These are phyloP conservation scores for Melastoma candidum DNA, from an alignment of 441 rosid genomes.

Conservation along the genomic window DNA sequence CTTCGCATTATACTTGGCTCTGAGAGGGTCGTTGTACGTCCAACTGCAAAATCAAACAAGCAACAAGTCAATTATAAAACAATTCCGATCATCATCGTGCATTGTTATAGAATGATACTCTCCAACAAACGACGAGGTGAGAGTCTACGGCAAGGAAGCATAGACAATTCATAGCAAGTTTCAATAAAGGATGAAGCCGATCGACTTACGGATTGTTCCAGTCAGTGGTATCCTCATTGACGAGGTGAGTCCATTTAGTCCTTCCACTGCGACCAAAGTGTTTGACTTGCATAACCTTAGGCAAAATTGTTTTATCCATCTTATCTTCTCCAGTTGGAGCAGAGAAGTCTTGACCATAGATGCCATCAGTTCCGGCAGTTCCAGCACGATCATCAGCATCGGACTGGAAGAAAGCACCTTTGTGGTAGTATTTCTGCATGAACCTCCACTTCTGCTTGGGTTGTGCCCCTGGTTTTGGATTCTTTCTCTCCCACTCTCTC, in stretches of 20 bases:
- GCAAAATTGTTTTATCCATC: background rate
- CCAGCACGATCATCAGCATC: slow-evolving; percentile 50
- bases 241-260: too few relatives aligned
- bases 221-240: slow-evolving; percentile 68
- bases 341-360: slow-evolving; percentile 64
- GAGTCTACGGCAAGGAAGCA: too few relatives aligned
- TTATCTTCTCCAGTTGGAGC: slow-evolving; percentile 92
- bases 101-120: too few relatives aligned
- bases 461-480: slow-evolving; percentile 46
- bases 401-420: slow-evolving; percentile 83
- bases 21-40: slow-evolving; percentile 70
- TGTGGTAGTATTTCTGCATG: slow-evolving; percentile 90
- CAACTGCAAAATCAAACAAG: slow-evolving; percentile 39
- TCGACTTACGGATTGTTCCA: slow-evolving; percentile 85
- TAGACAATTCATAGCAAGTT: background rate
- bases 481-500: background rate
- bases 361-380: slow-evolving; percentile 22
- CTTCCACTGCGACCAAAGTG: too few relatives aligned
- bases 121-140: too few relatives aligned
- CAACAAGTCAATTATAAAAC: background rate
- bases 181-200: background rate
- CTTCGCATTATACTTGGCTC: slow-evolving; percentile 24
- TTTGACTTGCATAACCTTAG: too few relatives aligned
- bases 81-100: background rate
- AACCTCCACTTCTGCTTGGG: slow-evolving; percentile 81